Percentiles rank a stretch among this genome's conserved stretches.
Evolutionary conservation across 768 basidiomycete species (phyloP).

Genomic region (Pisolithus microcarpus): DNA sequence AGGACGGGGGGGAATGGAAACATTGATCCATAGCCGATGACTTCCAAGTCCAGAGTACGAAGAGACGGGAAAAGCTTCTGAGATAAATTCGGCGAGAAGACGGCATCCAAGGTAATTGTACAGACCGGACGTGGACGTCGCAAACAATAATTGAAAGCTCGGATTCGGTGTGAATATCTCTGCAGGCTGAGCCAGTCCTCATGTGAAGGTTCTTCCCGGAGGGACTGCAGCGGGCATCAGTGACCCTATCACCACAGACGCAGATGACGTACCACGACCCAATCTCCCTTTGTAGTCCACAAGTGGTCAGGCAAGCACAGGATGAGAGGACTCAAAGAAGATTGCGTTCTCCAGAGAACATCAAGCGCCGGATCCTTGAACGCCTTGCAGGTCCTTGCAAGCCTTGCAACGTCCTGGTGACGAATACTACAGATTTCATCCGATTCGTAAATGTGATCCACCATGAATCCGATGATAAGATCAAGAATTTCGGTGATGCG

Average conservation of each 20-base stretch:
- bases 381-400: slow-evolving; percentile 23
- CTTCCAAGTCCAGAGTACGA: slow-evolving; percentile 16
- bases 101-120: slow-evolving; percentile 15
- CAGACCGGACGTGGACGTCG: slow-evolving; percentile 14
- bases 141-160: slow-evolving; percentile 16
- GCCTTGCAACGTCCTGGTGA: neutral
- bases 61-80: slow-evolving; percentile 20
- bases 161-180: slow-evolving; percentile 21
- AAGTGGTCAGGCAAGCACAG: slow-evolving; percentile 21
- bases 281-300: slow-evolving; percentile 14
- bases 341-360: slow-evolving; percentile 19
- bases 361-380: slow-evolving; percentile 25
- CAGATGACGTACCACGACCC: too few species aligned
- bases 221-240: slow-evolving; percentile 1
- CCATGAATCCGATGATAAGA: slow-evolving; percentile 19
- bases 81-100: slow-evolving; percentile 17
- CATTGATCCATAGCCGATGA: slow-evolving; percentile 11
- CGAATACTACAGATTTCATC: slow-evolving; percentile 14
- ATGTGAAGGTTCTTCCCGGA: slow-evolving; percentile 13
- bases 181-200: slow-evolving; percentile 19
- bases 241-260: neutral
- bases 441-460: slow-evolving; percentile 8
- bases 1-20: slow-evolving; percentile 13
- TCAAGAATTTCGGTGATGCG: slow-evolving; percentile 20
- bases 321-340: slow-evolving; percentile 9